Evolutionary conservation across 495 filamentous ascomycete genomes (phyloP), one percentile per base, ranked within the genome.

Genomic region (Podospora bellae-mahoneyi): DNA sequence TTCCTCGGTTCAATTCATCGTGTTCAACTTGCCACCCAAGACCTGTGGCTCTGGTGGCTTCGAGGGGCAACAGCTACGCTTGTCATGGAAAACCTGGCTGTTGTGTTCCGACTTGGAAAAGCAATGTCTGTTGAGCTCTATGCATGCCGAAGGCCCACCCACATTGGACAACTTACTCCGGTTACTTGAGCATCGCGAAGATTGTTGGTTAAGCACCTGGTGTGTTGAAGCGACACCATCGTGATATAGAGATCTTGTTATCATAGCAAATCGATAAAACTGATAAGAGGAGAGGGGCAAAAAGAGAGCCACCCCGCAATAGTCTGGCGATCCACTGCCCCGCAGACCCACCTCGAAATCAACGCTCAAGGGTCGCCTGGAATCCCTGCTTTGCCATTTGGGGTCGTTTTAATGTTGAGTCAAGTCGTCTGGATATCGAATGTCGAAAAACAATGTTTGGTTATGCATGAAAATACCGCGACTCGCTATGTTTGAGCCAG

Each of bases 311-410:
- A 18, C 55, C 55, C 55, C 23, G 55, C 55, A 58, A 26, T 56
- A 32, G 39, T 48, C 39, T 58, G 55, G 55, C 18, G 13, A 20
- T 26, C 55, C n/a, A 58, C 55, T 58, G 55, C n/a, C 55, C 55
- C 55, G 55, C 55, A 58, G 55, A 58, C 23, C 55, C 55, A 58
- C 55, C 23, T 58, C 55, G 7, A 58, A 48, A 48, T 48, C 39
- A 48, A 48, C 39, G 15, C 39, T 16, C 15, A 48, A 48, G 15
- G 39, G 7, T 10, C 15, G 15, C 7, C 39, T 48, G 15, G 39
- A 13, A 48, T 16, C 39, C 39, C 39, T 48, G 39, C 39, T 48
- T 48, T 48, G 39, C 39, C 39, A 18, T 48, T 48, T 10, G 3
- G 1, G 30, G 39, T 48, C 13, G 7, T 48, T 10, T 48, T 10